A percentile compares a stretch with the other conserved stretches of the same genome.
Conservation (phyloP, 148 eudicot genomes). For the Heliamphora exappendiculata region DNA sequence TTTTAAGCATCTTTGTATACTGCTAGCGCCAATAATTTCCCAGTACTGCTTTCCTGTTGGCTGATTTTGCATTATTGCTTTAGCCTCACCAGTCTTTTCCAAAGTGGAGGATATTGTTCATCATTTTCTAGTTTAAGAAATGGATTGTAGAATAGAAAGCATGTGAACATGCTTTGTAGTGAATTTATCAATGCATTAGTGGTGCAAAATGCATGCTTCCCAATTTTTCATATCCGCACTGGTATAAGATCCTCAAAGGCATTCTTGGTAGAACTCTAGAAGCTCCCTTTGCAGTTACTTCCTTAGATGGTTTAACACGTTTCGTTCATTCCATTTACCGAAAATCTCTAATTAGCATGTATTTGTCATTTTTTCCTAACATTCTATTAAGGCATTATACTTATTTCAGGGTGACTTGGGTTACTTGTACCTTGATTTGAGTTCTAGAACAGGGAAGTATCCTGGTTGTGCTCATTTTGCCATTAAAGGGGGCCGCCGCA, state of each 20-base stretch:
- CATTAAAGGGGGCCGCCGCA: conserved; percentile 80
- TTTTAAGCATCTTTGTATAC: background rate
- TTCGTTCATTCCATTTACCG: background rate
- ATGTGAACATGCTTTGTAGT: background rate
- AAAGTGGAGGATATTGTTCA: background rate
- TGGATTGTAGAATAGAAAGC: background rate
- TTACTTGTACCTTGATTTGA: conserved; percentile 85
- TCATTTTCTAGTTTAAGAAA: background rate
- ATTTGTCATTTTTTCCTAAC: background rate
- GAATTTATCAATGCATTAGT: background rate
- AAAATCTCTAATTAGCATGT: background rate
- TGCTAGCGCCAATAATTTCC: background rate
- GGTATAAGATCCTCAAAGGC: background rate
- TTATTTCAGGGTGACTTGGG: conserved; percentile 89
- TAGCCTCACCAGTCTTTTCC: background rate
- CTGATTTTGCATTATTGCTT: background rate
- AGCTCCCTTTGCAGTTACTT: conserved; percentile 5
- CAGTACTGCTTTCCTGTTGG: background rate
- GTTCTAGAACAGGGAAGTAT: conserved; percentile 76
- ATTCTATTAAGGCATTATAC: background rate
- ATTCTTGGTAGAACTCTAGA: background rate
- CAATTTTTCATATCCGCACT: background rate
- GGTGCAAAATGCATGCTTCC: background rate
- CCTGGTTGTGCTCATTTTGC: conserved; percentile 98
- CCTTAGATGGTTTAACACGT: background rate